A percentile compares a stretch with the other conserved stretches of the same genome.
These are phyloP conservation scores for Macrolepiota dolichaula DNA, from an alignment of 768 basidiomycete species.

Conservation along the genomic window DNA sequence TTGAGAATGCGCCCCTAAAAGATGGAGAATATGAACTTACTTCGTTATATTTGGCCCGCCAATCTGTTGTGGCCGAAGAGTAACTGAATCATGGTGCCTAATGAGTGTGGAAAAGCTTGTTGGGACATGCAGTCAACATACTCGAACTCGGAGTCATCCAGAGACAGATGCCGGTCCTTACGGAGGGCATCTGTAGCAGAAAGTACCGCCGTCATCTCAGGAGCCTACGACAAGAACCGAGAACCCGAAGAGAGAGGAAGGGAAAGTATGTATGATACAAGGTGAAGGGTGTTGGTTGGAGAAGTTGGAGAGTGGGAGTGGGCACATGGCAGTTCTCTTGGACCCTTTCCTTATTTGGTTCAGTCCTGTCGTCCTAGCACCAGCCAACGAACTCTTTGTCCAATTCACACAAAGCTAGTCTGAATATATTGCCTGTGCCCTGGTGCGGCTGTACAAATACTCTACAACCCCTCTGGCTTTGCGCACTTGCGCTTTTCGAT, in stretches of 20 bases:
- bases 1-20: not conserved
- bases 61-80: conserved; percentile 55
- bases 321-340: conserved; percentile 1
- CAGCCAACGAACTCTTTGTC: not conserved
- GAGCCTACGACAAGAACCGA: conserved; percentile 10
- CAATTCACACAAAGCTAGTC: not conserved
- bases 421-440: not conserved
- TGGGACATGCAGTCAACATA: conserved; percentile 26
- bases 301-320: conserved; percentile 6
- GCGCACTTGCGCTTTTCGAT: conserved; percentile 85
- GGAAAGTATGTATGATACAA: conserved; percentile 6
- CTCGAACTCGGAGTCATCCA: conserved; percentile 67
- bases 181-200: conserved; percentile 55
- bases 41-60: conserved; percentile 79
- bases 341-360: conserved; percentile 26
- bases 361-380: conserved; percentile 11
- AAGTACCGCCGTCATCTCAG: conserved; percentile 62
- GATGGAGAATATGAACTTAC: conserved; percentile 23
- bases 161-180: conserved; percentile 56
- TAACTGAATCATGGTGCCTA: conserved; percentile 37
- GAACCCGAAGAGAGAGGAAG: conserved; percentile 5
- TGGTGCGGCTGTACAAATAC: conserved; percentile 12
- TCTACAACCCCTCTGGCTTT: conserved; percentile 67
- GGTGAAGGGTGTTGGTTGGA: conserved; percentile 3
- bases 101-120: conserved; percentile 17